A percentile compares a stretch with the other conserved stretches of the same genome.
Evolutionary conservation across 2,329 filamentous ascomycete species (phyloP).

Genomic region (Aspergillus costaricaensis): DNA sequence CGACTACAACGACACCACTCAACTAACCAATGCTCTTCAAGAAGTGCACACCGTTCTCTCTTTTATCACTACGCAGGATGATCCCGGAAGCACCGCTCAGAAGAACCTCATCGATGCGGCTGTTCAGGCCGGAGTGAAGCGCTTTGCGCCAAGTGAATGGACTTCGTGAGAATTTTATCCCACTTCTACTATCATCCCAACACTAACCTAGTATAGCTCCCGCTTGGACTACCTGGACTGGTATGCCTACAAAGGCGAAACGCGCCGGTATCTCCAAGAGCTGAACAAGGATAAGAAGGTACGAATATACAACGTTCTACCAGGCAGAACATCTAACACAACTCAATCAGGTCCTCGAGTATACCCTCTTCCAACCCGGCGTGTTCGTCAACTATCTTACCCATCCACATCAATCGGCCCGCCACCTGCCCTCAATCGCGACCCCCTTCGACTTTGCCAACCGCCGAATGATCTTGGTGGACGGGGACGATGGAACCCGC

Average conservation of each 20-base stretch:
- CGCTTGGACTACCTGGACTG: slow-evolving; percentile 1
- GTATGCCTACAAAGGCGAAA: slow-evolving; percentile 12
- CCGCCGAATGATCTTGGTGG: slow-evolving; percentile 2
- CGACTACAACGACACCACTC: background rate
- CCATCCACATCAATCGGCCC: background rate
- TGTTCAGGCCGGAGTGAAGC: slow-evolving; percentile 11
- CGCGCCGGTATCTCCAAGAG: slow-evolving; percentile 6
- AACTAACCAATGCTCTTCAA: background rate
- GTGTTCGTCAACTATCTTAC: slow-evolving; percentile 10
- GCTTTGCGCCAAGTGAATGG: slow-evolving; percentile 17
- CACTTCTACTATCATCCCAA: background rate
- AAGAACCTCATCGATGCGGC: slow-evolving; percentile 12
- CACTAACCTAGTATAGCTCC: background rate
- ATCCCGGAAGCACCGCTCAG: background rate
- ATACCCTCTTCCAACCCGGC: slow-evolving; percentile 14
- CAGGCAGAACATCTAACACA: background rate
- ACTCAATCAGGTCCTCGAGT: slow-evolving; percentile 7
- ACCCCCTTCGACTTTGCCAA: slow-evolving; percentile 3
- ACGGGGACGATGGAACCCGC: background rate
- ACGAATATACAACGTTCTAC: background rate
- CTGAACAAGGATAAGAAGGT: slow-evolving; percentile 10
- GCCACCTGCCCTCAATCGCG: background rate
- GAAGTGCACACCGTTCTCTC: slow-evolving; percentile 13
- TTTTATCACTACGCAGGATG: slow-evolving; percentile 2
- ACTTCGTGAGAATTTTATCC: background rate